A percentile compares a stretch with the other conserved stretches of the same genome.
phyloP scores from a whole-genome alignment of 176 grass and related monocot genomes.

The Eleusine coracana region DNA sequence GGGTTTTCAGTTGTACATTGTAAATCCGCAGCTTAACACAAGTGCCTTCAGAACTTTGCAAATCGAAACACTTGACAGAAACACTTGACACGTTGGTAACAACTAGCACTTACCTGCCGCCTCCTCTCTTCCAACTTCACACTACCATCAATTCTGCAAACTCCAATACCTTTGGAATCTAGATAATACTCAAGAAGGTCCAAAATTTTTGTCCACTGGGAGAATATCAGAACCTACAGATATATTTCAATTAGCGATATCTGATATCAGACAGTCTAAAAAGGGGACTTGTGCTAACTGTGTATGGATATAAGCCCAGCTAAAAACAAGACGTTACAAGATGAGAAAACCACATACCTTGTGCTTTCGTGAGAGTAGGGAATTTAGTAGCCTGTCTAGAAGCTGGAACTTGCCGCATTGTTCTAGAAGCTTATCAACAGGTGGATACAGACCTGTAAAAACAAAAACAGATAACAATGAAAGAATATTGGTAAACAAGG shows the following conservation, averaged over 20 bases:
- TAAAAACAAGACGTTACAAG: conserved; percentile 23
- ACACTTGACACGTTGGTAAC: conserved; percentile 16
- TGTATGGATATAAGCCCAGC: background rate
- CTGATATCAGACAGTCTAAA: background rate
- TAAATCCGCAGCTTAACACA: background rate
- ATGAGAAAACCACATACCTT: conserved; percentile 59
- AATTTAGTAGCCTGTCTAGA: conserved; percentile 66
- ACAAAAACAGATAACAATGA: conserved; percentile 6
- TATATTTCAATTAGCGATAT: conserved; percentile 23
- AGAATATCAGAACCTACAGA: conserved; percentile 89
- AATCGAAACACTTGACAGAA: background rate
- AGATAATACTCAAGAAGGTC: conserved; percentile 91
- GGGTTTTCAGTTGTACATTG: background rate
- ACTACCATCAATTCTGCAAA: conserved; percentile 89
- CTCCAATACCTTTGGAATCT: conserved; percentile 57
- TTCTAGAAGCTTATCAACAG: conserved; percentile 72
- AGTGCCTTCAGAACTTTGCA: background rate
- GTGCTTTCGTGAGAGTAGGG: conserved; percentile 67
- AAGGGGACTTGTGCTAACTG: background rate
- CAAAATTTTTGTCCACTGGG: conserved; percentile 92
- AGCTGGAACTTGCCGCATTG: conserved; percentile 90
- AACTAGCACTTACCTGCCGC: conserved; percentile 61
- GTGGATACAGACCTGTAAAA: conserved; percentile 69
- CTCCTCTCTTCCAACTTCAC: conserved; percentile 77
- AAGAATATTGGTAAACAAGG: conserved; percentile 5